Evolutionary conservation across 2,329 filamentous ascomycete genomes (phyloP).

Genomic region (Hypoxylon rubiginosum): DNA sequence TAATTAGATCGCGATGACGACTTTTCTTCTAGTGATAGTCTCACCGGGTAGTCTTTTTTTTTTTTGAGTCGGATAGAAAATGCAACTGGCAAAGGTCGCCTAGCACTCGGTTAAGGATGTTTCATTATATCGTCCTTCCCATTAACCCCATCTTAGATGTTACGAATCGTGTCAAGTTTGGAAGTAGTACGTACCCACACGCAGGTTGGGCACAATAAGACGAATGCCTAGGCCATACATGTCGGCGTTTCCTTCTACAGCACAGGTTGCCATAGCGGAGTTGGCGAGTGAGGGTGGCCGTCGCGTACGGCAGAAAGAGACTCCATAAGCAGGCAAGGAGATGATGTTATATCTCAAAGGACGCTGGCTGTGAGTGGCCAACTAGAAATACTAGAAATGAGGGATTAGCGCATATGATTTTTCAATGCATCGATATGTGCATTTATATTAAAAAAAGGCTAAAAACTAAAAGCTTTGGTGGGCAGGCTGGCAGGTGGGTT

Average conservation of each 20-base stretch:
- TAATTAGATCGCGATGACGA: neutral
- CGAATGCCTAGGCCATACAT: no score
- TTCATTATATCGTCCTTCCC: neutral
- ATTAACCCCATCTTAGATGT: neutral
- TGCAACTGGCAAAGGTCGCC: neutral
- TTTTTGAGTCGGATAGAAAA: neutral
- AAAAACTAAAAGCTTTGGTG: slow-evolving; percentile 30
- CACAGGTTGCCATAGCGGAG: no score
- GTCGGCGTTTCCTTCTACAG: no score
- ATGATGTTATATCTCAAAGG: no score
- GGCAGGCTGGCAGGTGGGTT: slow-evolving; percentile 5
- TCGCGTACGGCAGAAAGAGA: no score
- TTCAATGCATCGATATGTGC: slow-evolving; percentile 17
- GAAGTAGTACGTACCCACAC: no score
- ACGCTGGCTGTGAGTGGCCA: neutral
- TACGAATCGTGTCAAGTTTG: neutral
- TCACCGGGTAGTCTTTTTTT: neutral
- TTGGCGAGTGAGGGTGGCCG: no score
- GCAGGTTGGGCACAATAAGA: no score
- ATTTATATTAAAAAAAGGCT: slow-evolving; percentile 4
- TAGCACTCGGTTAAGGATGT: neutral
- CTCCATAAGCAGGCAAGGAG: no score
- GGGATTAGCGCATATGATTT: neutral
- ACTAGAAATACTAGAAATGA: neutral
- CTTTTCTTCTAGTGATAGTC: neutral